phyloP scores from a whole-genome alignment of 805 yeast species.

The Lachancea sp. region DNA sequence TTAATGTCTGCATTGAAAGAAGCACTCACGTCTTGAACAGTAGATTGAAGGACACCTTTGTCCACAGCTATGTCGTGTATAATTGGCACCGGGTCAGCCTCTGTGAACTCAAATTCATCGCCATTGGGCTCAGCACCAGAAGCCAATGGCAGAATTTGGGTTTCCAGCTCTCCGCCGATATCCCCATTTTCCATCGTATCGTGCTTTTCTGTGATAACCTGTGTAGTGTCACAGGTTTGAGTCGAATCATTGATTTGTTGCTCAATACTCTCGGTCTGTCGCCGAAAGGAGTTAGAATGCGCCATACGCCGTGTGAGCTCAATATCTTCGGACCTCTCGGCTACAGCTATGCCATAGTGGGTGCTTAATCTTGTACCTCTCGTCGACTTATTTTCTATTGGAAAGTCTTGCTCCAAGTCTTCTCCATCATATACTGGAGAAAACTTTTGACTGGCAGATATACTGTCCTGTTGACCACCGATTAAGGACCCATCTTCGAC shows the following conservation, averaged over 20 bases:
- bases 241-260: neutral
- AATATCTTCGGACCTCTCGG: neutral
- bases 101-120: neutral
- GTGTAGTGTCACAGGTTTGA: too few relatives aligned
- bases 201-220: neutral
- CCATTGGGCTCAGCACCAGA: neutral
- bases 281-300: neutral
- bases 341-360: too few relatives aligned
- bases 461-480: neutral
- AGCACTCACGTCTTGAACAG: neutral
- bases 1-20: too few relatives aligned
- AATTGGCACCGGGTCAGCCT: neutral
- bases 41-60: neutral
- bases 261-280: neutral
- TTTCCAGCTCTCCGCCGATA: neutral
- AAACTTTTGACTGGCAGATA: slow-evolving; percentile 8
- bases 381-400: neutral
- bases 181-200: neutral
- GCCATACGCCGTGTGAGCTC: neutral
- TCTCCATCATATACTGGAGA: slow-evolving; percentile 24
- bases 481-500: neutral
- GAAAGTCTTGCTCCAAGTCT: slow-evolving; percentile 8
- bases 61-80: neutral
- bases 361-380: neutral
- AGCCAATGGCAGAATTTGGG: neutral